Conservation (phyloP, 768 basidiomycete genomes). For the Leccinum broughii region DNA sequence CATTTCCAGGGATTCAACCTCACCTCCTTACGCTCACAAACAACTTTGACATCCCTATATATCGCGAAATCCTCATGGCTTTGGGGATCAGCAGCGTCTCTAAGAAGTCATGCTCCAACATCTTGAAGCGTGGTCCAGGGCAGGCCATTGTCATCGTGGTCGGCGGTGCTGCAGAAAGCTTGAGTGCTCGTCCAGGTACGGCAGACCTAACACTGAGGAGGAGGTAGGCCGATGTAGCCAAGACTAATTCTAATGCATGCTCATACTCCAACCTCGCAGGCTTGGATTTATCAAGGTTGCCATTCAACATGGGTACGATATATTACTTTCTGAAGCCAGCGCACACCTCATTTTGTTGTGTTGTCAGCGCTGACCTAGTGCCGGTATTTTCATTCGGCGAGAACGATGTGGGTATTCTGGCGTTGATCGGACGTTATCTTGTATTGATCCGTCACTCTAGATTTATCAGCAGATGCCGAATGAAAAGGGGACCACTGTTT, state of each 20-base stretch:
- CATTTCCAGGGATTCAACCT: conserved; percentile 89
- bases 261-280: conserved; percentile 37
- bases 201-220: conserved; percentile 82
- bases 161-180: conserved; percentile 92
- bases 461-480: conserved; percentile 98
- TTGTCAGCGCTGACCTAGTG: conserved; percentile 82
- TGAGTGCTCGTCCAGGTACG: conserved; percentile 95
- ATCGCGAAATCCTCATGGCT: conserved; percentile 85
- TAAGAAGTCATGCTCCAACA: conserved; percentile 86
- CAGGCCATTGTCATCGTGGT: conserved; percentile 91
- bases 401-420: conserved; percentile 73
- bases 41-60: conserved; percentile 92
- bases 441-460: conserved; percentile 40
- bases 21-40: conserved; percentile 89
- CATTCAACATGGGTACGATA: conserved; percentile 77
- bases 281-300: conserved; percentile 95
- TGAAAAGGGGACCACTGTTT: conserved; percentile 85
- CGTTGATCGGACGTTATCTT: background rate
- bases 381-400: conserved; percentile 99
- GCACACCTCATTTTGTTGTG: conserved; percentile 5
- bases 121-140: conserved; percentile 61
- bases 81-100: conserved; percentile 93
- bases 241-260: background rate
- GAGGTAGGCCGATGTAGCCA: conserved; percentile 41
- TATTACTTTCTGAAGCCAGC: background rate